Conservation (phyloP, 106 monocot genomes). For the Dactylorhiza incarnata region DNA sequence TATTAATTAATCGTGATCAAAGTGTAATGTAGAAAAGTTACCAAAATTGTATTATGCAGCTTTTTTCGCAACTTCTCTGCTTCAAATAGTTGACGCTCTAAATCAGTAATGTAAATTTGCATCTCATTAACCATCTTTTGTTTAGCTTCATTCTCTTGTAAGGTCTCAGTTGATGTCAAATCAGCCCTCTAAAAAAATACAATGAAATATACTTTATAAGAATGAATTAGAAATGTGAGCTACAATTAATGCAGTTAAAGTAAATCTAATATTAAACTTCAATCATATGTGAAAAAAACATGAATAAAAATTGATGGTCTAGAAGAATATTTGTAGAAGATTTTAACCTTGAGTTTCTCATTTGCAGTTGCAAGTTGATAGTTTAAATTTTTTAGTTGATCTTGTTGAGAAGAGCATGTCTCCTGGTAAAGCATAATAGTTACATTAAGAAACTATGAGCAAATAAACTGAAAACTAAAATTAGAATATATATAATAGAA, state of each 20-base stretch:
- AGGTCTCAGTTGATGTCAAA: slow-evolving; percentile 39
- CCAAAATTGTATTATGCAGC: slow-evolving; percentile 93
- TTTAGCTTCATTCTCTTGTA: slow-evolving; percentile 43
- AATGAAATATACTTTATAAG: background rate
- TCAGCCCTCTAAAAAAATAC: slow-evolving; percentile 46
- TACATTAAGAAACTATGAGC: background rate
- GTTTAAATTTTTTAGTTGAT: slow-evolving; percentile 46
- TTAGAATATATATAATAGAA: background rate
- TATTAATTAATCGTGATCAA: background rate
- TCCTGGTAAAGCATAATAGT: slow-evolving; percentile 28
- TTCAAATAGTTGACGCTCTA: slow-evolving; percentile 61
- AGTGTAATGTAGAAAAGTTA: slow-evolving; percentile 12
- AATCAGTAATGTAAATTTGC: slow-evolving; percentile 40
- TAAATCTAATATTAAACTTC: background rate
- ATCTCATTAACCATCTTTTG: slow-evolving; percentile 36
- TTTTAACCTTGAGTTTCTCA: slow-evolving; percentile 63
- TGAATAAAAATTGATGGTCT: background rate
- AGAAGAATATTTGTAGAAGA: background rate
- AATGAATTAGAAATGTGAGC: background rate
- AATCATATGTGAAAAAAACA: background rate
- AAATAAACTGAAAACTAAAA: background rate
- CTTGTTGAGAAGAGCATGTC: slow-evolving; percentile 45
- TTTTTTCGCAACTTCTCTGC: slow-evolving; percentile 71
- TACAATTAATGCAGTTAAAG: background rate
- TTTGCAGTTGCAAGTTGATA: slow-evolving; percentile 44